Base-by-base conservation (phyloP, 768 basidiomycete species). In the Auricularia sp. region DNA sequence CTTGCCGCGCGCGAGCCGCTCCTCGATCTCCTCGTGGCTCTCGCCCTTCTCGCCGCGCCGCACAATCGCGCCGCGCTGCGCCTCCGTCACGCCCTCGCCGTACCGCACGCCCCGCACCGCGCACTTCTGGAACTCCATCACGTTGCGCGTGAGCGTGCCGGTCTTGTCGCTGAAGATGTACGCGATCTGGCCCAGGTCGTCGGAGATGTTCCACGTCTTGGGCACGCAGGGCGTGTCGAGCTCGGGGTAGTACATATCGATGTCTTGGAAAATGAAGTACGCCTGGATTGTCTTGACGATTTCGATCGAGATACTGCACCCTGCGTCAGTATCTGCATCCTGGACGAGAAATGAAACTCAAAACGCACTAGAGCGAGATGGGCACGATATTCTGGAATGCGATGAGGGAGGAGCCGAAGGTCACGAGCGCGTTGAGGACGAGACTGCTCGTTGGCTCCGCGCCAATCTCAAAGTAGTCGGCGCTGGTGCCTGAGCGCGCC, bases 121-220 rank as follows among this genome's bases (percentile, higher is more conserved):
- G 70, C 93, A 97, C 72, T 91, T 94, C 74, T 97, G 93, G 77
- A 97, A 98, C 78, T 96, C 94, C 96, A 98, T 98, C 70, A 96
- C 79, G 77, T 98, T 99, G 75, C 97, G 95, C 0, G 96, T 99
- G 61, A 99, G 86, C 6, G 96, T 99, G 29, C 93, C 93, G 0
- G 94, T 96, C 80, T 96, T 96, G 81, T 95, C 93, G 10, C 90
- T 93, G 72, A 89, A 89, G 71, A 89, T 80, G 74, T 96, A 99
- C 78, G 98, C 95, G 74, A 98, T 98, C 77, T 98, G 96, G 33
- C 96, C n/a, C 1, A 99, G 85, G 76, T 98, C 96, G 73, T 98
- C 96, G 3, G 93, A 97, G 70, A 98, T 95, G 72, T 95, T 96
- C 95, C 96, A 98, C 4, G 92, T 95, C 74, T 98, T 98, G 34